A percentile compares a stretch with the other conserved stretches of the same genome.
Conservation (phyloP, 2,329 filamentous ascomycete species). For the Nannizziopsis arthrosporioides region DNA sequence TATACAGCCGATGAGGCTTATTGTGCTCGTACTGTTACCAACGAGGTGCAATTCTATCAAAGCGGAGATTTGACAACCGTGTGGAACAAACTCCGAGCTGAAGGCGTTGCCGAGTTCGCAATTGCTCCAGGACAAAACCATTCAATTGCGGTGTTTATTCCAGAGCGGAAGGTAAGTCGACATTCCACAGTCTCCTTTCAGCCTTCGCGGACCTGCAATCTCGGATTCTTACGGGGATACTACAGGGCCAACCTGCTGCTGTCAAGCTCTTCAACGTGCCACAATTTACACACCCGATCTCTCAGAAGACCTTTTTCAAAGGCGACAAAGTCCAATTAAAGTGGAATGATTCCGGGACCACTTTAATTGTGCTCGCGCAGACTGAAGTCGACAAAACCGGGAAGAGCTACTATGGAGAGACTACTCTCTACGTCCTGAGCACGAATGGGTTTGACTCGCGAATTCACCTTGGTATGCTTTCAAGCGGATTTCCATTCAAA, state of each 20-base stretch:
- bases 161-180: conserved; percentile 74
- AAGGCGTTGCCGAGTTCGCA: conserved; percentile 81
- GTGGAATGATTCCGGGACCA: conserved; percentile 90
- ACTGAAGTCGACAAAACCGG: conserved; percentile 97
- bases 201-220: neutral
- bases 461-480: conserved; percentile 54
- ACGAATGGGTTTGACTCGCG: conserved; percentile 90
- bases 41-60: conserved; percentile 95
- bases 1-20: conserved; percentile 89
- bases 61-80: conserved; percentile 73
- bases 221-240: conserved; percentile 13
- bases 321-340: conserved; percentile 97
- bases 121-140: conserved; percentile 81
- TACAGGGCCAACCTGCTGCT: conserved; percentile 78
- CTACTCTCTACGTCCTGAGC: conserved; percentile 87
- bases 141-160: conserved; percentile 87
- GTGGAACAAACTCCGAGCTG: conserved; percentile 90
- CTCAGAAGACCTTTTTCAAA: conserved; percentile 99
- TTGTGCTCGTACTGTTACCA: conserved; percentile 86
- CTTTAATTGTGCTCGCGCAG: conserved; percentile 85
- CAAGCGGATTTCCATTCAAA: neutral
- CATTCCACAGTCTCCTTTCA: conserved; percentile 3
- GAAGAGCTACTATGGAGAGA: conserved; percentile 99
- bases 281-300: conserved; percentile 68
- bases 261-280: conserved; percentile 94